These are phyloP conservation scores for Rhytidiadelphus loreus DNA, from an alignment of 225 moss, liverwort and hornwort genomes.

Conservation along the genomic window DNA sequence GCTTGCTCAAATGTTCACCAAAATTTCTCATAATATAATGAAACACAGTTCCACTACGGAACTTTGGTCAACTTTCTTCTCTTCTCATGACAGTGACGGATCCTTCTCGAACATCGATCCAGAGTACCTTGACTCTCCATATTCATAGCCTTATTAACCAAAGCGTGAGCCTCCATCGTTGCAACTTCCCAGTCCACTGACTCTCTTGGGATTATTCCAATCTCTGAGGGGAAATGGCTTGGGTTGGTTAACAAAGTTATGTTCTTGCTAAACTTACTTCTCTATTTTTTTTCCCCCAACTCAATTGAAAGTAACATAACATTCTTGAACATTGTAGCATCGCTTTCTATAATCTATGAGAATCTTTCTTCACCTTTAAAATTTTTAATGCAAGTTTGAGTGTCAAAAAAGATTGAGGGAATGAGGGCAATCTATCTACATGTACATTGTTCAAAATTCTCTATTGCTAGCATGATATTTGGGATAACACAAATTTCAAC, in stretches of 20 bases:
- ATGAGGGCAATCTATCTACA: not conserved
- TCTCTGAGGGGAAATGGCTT: not conserved
- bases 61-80: not conserved
- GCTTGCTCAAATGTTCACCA: too few species aligned
- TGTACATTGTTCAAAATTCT: not conserved
- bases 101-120: too few species aligned
- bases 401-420: not conserved
- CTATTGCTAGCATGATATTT: not conserved
- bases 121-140: not conserved
- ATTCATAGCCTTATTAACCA: not conserved
- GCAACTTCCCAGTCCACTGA: not conserved
- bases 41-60: not conserved
- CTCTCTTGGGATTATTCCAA: not conserved
- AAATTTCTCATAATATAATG: not conserved
- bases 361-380: not conserved
- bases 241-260: not conserved
- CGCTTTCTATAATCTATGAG: too few species aligned
- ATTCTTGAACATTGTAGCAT: not conserved
- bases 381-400: too few species aligned
- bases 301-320: not conserved
- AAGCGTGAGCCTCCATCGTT: fast-evolving
- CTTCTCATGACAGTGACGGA: not conserved
- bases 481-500: not conserved
- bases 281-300: not conserved
- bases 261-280: not conserved